Percentiles rank a stretch among this genome's conserved stretches.
phyloP scores from a whole-genome alignment of 179 eudicot species.

The Dionaea muscipula region DNA sequence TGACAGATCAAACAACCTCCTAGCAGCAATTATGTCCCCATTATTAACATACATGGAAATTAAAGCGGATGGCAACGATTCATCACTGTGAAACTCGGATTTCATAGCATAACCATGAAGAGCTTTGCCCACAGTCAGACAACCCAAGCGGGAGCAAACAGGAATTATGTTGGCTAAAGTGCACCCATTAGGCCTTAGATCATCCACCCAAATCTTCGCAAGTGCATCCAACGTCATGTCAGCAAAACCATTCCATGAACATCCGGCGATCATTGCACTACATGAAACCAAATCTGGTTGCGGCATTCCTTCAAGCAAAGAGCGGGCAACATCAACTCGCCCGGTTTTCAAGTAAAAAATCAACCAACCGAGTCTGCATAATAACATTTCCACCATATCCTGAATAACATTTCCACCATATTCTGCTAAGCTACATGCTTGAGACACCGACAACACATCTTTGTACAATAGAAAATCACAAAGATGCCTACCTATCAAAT shows the following conservation, averaged over 20 bases:
- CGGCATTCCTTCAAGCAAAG: slow-evolving; percentile 39
- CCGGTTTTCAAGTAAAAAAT: slow-evolving; percentile 44
- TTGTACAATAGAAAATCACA: slow-evolving; percentile 32
- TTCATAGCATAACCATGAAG: slow-evolving; percentile 51
- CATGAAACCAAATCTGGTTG: slow-evolving; percentile 50
- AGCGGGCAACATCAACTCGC: slow-evolving; percentile 31
- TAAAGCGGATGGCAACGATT: slow-evolving; percentile 36
- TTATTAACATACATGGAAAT: slow-evolving; percentile 39
- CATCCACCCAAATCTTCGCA: slow-evolving; percentile 17
- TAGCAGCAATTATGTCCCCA: slow-evolving; percentile 32
- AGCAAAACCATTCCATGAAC: slow-evolving; percentile 38
- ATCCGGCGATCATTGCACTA: slow-evolving; percentile 62
- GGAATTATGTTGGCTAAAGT: slow-evolving; percentile 54
- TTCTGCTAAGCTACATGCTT: slow-evolving; percentile 26
- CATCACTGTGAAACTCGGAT: slow-evolving; percentile 29
- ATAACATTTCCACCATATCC: slow-evolving; percentile 41
- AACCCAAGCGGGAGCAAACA: slow-evolving; percentile 34
- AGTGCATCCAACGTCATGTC: slow-evolving; percentile 29
- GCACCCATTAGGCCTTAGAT: slow-evolving; percentile 38
- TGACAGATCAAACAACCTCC: slow-evolving; percentile 32
- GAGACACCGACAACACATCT: slow-evolving; percentile 33
- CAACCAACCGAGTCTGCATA: slow-evolving; percentile 50
- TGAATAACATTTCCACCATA: slow-evolving; percentile 33
- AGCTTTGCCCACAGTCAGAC: slow-evolving; percentile 23
- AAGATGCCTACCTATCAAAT: slow-evolving; percentile 31